Evolutionary conservation across 257 asterid species (phyloP).

Genomic region (Plectranthus barbatus): DNA sequence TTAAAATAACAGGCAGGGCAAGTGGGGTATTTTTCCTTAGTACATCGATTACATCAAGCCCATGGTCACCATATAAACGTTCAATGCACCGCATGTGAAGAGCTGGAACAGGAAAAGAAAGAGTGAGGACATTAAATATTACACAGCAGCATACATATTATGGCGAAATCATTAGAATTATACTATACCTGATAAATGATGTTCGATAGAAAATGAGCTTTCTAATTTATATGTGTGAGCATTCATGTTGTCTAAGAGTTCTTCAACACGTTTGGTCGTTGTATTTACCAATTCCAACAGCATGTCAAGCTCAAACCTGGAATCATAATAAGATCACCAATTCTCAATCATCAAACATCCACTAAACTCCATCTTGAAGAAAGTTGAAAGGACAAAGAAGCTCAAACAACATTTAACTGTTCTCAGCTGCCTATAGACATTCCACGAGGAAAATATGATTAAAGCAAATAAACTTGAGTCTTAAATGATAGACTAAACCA

Average conservation of each 20-base stretch:
- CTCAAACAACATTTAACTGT: not conserved
- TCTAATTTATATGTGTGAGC: constrained; percentile 37
- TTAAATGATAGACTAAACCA: constrained; percentile 6
- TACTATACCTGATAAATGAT: constrained; percentile 67
- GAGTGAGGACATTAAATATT: constrained; percentile 8
- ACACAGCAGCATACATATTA: constrained; percentile 15
- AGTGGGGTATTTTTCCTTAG: constrained; percentile 71
- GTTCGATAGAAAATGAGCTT: constrained; percentile 53
- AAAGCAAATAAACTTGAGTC: not conserved
- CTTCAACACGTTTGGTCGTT: constrained; percentile 78
- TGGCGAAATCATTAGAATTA: constrained; percentile 17
- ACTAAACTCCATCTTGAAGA: not conserved
- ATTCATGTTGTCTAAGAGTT: constrained; percentile 56
- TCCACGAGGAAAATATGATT: not conserved
- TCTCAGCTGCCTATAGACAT: constrained; percentile 3
- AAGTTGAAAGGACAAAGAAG: not conserved
- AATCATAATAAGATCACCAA: constrained; percentile 25
- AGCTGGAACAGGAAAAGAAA: constrained; percentile 29
- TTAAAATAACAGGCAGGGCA: constrained; percentile 79
- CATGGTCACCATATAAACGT: constrained; percentile 96
- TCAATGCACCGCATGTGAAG: constrained; percentile 89
- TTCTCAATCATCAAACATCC: constrained; percentile 7
- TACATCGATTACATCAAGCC: constrained; percentile 94
- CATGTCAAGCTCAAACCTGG: constrained; percentile 98
- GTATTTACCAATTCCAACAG: constrained; percentile 75